Evolutionary conservation across 2,329 filamentous ascomycete genomes (phyloP).

Genomic region (Xylaria digitata): DNA sequence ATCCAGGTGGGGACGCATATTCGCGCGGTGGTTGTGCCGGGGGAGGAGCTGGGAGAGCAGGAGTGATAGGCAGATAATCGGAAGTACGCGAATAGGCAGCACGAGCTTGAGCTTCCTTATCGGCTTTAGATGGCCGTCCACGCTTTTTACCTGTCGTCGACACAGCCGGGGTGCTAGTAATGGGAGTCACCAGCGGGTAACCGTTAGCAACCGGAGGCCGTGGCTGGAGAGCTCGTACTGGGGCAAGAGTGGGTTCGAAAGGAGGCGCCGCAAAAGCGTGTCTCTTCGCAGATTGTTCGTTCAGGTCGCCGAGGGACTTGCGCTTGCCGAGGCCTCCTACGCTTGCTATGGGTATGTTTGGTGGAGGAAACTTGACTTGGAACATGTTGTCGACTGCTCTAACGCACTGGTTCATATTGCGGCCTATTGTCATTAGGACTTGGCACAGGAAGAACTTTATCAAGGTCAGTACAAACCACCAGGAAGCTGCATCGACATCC

Average conservation of each 20-base stretch:
- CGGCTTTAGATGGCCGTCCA: conserved; percentile 59
- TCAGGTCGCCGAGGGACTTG: conserved; percentile 52
- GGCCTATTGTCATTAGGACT: conserved; percentile 53
- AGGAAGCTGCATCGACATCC: conserved; percentile 62
- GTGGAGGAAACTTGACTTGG: conserved; percentile 50
- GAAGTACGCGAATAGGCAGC: conserved; percentile 46
- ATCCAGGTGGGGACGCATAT: conserved; percentile 50
- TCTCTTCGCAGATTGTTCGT: conserved; percentile 51
- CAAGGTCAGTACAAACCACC: conserved; percentile 53
- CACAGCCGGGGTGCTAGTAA: conserved; percentile 41
- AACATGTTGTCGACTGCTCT: conserved; percentile 55
- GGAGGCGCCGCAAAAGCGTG: conserved; percentile 47
- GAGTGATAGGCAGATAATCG: conserved; percentile 50
- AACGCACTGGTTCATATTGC: conserved; percentile 61
- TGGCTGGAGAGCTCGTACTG: conserved; percentile 49
- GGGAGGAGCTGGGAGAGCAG: conserved; percentile 44
- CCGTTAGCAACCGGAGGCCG: conserved; percentile 48
- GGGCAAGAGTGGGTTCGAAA: conserved; percentile 44
- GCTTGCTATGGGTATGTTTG: conserved; percentile 40
- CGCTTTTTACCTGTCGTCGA: conserved; percentile 55
- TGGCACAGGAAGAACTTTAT: conserved; percentile 30
- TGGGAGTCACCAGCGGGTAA: conserved; percentile 38
- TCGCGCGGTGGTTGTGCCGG: conserved; percentile 45
- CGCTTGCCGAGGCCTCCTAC: conserved; percentile 50
- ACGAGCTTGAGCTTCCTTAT: conserved; percentile 54